Base-by-base conservation (phyloP, 306 rosid species). In the Hylodesmum podocarpum region DNA sequence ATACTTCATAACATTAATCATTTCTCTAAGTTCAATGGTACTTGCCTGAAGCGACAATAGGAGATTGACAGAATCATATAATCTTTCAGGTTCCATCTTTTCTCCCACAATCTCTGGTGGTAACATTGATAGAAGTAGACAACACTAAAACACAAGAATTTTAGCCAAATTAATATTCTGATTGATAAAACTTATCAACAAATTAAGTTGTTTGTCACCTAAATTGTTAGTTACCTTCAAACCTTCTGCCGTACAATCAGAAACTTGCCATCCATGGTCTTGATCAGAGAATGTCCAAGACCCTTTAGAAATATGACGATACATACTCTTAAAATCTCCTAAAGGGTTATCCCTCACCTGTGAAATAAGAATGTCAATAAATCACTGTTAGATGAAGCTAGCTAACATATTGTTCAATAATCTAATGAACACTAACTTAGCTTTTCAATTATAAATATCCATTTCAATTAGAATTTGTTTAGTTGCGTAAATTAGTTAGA, bases 221-320 rank as follows among this genome's bases (percentile, higher is more conserved):
- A 63, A 39, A 9, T 36, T 70, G 1, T 40, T 36, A 24, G 3
- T 66, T 77, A 91, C 95, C 92, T 90, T 90, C 28, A 92, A 74
- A 72, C 84, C 90, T 61, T 92, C 97, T 6, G 97, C 93, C 4
- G 97, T 90, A 46, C 93, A 85, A 79, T 92, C 97, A 22, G 97
- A 93, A 81, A 87, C 88, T 80, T 90, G 94, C 97, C 96, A 93
- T 78, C 96, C 97, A 15, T 90, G 96, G 72, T 93, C 97, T 65
- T 82, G 86, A 53, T 93, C 93, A 8, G 97, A 93, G 70, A 90
- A 90, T 27, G 96, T 86, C 97, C 97, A 93, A 7, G 91, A 68
- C 12, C 97, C 97, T 79, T 90, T 93, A 9, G 94, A 93, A 55
- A 85, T 93, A 77, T 93, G 96, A 47, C 92, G 89, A 75, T 80